Conservation (phyloP, 768 basidiomycete genomes). For the Gautieria morchelliformis region DNA sequence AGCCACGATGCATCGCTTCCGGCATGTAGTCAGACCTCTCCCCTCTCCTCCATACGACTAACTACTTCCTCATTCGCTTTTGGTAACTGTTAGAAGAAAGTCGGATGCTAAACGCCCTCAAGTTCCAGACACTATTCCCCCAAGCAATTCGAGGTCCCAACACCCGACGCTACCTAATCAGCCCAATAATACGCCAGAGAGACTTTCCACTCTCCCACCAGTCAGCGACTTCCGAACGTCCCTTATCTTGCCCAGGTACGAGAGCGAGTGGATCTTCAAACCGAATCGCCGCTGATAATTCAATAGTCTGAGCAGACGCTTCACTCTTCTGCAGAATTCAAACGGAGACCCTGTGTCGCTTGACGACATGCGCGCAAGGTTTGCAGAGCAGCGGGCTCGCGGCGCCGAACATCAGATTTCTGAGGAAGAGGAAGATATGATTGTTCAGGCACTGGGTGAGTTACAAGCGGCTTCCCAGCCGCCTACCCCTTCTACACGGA, state of each 20-base stretch:
- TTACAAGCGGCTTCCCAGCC: slow-evolving; percentile 21
- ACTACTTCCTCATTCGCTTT: slow-evolving; percentile 10
- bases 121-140: slow-evolving; percentile 18
- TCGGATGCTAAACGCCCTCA: slow-evolving; percentile 56
- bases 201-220: slow-evolving; percentile 52
- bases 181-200: slow-evolving; percentile 26
- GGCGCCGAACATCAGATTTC: slow-evolving; percentile 61
- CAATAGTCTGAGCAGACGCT: slow-evolving; percentile 66
- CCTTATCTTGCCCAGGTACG: slow-evolving; percentile 78
- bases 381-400: slow-evolving; percentile 68
- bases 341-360: slow-evolving; percentile 57
- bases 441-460: slow-evolving; percentile 60
- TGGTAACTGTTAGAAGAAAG: slow-evolving; percentile 49
- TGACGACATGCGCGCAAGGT: slow-evolving; percentile 51
- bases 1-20: slow-evolving; percentile 65
- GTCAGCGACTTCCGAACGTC: slow-evolving; percentile 78
- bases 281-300: slow-evolving; percentile 12
- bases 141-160: slow-evolving; percentile 5
- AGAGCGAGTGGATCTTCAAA: slow-evolving; percentile 12
- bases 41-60: slow-evolving; percentile 3
- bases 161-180: slow-evolving; percentile 19
- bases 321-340: slow-evolving; percentile 65
- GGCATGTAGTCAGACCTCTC: slow-evolving; percentile 41
- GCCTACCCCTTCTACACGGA: not conserved
- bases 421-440: slow-evolving; percentile 80